Conservation (phyloP, 2,329 filamentous ascomycete species). For the Aspergillus hiratsukae region DNA sequence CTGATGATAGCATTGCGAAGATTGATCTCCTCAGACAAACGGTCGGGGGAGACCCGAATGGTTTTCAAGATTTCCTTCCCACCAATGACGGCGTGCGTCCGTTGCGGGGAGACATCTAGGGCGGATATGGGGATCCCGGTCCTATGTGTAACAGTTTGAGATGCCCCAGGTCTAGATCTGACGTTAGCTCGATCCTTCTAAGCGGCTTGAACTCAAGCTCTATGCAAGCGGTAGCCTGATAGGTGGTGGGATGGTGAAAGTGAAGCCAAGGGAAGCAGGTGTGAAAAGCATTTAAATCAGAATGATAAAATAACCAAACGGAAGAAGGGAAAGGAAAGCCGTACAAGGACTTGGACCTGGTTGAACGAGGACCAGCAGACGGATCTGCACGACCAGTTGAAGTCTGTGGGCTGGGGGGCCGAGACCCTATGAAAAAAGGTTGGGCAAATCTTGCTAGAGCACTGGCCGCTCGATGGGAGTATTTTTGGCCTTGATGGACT, state of each 20-base stretch:
- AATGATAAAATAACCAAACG: constrained; percentile 13
- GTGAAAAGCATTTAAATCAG: not conserved
- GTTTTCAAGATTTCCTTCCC: constrained; percentile 65
- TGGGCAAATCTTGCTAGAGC: constrained; percentile 51
- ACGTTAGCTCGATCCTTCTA: not conserved
- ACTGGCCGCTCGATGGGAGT: constrained; percentile 43
- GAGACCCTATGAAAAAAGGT: constrained; percentile 51
- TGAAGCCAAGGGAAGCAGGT: constrained; percentile 5
- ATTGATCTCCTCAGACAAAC: constrained; percentile 60
- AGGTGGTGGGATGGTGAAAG: not conserved
- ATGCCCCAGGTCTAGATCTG: constrained; percentile 40
- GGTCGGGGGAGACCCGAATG: constrained; percentile 53
- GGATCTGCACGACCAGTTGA: constrained; percentile 28
- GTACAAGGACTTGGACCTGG: constrained; percentile 39
- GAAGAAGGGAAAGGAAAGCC: constrained; percentile 15
- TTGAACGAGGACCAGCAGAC: constrained; percentile 26
- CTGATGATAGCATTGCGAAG: constrained; percentile 58
- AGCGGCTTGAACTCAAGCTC: not conserved
- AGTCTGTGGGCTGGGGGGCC: constrained; percentile 50
- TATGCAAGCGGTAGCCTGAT: not conserved
- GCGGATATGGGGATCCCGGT: constrained; percentile 62
- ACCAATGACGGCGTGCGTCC: constrained; percentile 60
- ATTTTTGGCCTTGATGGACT: constrained; percentile 32
- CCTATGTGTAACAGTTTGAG: constrained; percentile 56
- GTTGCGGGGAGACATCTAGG: constrained; percentile 59